Base-by-base conservation (phyloP, 1,139 yeast species). In the Yamadazyma taylorii region DNA sequence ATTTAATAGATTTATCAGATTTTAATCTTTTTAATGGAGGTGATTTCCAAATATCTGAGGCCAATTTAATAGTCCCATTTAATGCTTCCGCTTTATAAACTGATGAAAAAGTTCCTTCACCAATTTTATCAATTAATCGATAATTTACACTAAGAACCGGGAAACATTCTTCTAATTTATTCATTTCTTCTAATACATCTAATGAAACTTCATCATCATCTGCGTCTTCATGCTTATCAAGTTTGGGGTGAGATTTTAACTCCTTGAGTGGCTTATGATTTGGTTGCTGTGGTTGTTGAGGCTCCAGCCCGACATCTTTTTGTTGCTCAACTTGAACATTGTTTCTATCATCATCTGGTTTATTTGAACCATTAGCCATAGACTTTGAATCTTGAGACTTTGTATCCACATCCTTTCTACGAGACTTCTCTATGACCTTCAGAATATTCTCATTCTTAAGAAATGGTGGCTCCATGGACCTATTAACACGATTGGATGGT, bases 51-150 rank as follows among this genome's bases (percentile, higher is more conserved):
- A 63, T 58, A 42, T 60, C 78, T 26, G 64, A 60, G 14, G 66
- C 69, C 41, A 62, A 53, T 46, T 52, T 65, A 34, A 61, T 60
- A 11, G 64, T 51, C 1, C 76, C 78, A 40, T 66, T 66, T 35
- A 81, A 56, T 39, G 90, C 95, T 43, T 81, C 81, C 0, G 97
- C 96, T 55, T 85, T 85, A 69, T 88, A 92, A 4, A 92, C 96
- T 1, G 89, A 79, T 16, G 95, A 85, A 53, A 89, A 89, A 0
- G 97, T 89, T 17, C 97, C 97, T 58, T 90, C 97, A 10, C 98
- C 99, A 47, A 90, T 86, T 56, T 90, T 86, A 51, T 87, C 94
- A 24, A 86, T 63, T 17, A 92, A 65, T 29, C 80, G 69, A 53
- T 85, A 90, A 34, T 78, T 74, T 21, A 68, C 63, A 1, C 78